phyloP scores from a whole-genome alignment of 768 basidiomycete species.

The Tylopilus balloui region DNA sequence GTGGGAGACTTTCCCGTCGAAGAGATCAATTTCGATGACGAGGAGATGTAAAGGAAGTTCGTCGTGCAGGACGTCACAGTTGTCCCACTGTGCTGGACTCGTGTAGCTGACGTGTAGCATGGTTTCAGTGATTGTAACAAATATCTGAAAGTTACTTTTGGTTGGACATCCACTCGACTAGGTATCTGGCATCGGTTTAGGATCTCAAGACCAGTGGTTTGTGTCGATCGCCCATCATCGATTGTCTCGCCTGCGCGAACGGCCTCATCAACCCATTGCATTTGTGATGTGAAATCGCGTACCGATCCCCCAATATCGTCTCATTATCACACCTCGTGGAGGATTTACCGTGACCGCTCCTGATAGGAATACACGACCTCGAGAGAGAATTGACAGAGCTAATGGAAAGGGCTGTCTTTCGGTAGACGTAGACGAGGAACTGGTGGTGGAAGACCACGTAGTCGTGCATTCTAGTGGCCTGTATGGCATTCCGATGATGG shows the following conservation, averaged over 20 bases:
- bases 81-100: too few relatives aligned
- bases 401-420: background rate
- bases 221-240: too few relatives aligned
- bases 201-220: too few relatives aligned
- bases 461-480: too few relatives aligned
- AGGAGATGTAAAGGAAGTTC: conserved; percentile 54
- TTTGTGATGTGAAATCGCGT: background rate
- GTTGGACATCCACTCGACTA: too few relatives aligned
- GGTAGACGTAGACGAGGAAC: conserved; percentile 1
- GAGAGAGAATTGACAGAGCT: background rate
- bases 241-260: background rate
- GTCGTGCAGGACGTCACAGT: background rate
- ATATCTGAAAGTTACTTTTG: too few relatives aligned
- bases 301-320: too few relatives aligned
- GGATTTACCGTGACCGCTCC: background rate
- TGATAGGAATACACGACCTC: background rate
- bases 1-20: conserved; percentile 86
- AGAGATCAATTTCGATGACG: conserved; percentile 71
- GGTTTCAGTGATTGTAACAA: too few relatives aligned
- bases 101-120: background rate
- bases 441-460: background rate
- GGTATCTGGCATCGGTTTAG: too few relatives aligned
- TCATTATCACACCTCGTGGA: background rate
- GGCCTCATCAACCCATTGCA: too few relatives aligned
- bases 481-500: too few relatives aligned